Conservation (phyloP, 2,329 filamentous ascomycete genomes). For the Tolypocladium tropicale region DNA sequence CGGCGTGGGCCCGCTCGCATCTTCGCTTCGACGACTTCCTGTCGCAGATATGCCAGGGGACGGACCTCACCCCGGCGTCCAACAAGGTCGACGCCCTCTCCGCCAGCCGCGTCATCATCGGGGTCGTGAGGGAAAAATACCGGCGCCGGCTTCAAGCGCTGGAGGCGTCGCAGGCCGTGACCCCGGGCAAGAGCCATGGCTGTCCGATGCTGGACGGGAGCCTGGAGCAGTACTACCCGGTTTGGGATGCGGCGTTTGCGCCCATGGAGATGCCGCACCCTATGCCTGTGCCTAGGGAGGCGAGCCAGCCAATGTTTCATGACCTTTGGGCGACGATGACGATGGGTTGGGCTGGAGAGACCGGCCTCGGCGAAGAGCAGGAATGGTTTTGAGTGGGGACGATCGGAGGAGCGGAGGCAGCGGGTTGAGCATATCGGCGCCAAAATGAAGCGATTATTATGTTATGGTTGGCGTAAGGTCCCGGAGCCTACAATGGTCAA, state of each 20-base stretch:
- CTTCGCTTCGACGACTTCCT: conserved; percentile 31
- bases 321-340: conserved; percentile 41
- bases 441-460: no score
- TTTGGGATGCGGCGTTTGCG: conserved; percentile 30
- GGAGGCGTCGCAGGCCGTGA: conserved; percentile 11
- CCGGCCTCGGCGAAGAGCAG: neutral
- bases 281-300: neutral
- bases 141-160: conserved; percentile 26
- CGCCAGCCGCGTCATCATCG: conserved; percentile 35
- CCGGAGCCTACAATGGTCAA: no score
- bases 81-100: conserved; percentile 30
- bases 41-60: conserved; percentile 19
- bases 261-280: conserved; percentile 7
- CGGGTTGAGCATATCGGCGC: no score
- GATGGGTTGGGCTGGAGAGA: conserved; percentile 27
- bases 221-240: conserved; percentile 32
- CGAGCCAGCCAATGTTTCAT: conserved; percentile 21
- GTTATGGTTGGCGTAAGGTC: no score
- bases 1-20: conserved; percentile 25
- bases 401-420: neutral
- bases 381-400: neutral
- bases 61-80: conserved; percentile 11
- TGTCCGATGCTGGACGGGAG: conserved; percentile 45
- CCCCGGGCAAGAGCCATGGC: conserved; percentile 11
- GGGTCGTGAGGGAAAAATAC: conserved; percentile 36